Conservation (phyloP, 768 basidiomycete species). For the Tremella mesenterica region DNA sequence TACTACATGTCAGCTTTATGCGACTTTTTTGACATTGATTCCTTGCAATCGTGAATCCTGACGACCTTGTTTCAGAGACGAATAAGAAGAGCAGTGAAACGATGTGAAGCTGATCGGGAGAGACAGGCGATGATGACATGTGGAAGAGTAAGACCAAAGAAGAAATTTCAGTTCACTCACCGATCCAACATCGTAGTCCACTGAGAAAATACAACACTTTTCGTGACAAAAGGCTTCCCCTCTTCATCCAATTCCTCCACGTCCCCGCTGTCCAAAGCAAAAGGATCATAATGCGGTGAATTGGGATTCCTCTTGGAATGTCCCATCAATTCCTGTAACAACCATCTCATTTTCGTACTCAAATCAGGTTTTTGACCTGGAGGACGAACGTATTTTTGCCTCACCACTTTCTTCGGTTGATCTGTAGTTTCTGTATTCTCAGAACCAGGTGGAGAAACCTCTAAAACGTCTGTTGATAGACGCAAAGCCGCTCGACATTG, state of each 20-base stretch:
- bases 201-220: slow-evolving; percentile 94
- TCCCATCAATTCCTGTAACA: slow-evolving; percentile 68
- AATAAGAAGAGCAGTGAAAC: too few relatives aligned
- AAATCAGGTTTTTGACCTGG: slow-evolving; percentile 42
- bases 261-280: slow-evolving; percentile 3
- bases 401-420: slow-evolving; percentile 10
- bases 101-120: too few relatives aligned
- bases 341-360: slow-evolving; percentile 80
- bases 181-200: slow-evolving; percentile 70
- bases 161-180: too few relatives aligned
- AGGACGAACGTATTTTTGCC: slow-evolving; percentile 32
- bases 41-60: too few relatives aligned
- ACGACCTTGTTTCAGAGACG: too few relatives aligned
- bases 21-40: too few relatives aligned
- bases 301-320: slow-evolving; percentile 78
- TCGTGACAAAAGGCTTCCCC: slow-evolving; percentile 65
- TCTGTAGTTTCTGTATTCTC: slow-evolving; percentile 48
- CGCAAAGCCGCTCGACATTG: slow-evolving; percentile 64
- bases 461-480: slow-evolving; percentile 64
- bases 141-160: too few relatives aligned
- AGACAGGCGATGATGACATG: too few relatives aligned
- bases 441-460: slow-evolving; percentile 60
- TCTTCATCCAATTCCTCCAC: slow-evolving; percentile 48
- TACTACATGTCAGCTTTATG: too few relatives aligned
- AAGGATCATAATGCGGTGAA: slow-evolving; percentile 76